Evolutionary conservation across 2,329 filamentous ascomycete species (phyloP).

Genomic region (Talaromyces atroroseus): DNA sequence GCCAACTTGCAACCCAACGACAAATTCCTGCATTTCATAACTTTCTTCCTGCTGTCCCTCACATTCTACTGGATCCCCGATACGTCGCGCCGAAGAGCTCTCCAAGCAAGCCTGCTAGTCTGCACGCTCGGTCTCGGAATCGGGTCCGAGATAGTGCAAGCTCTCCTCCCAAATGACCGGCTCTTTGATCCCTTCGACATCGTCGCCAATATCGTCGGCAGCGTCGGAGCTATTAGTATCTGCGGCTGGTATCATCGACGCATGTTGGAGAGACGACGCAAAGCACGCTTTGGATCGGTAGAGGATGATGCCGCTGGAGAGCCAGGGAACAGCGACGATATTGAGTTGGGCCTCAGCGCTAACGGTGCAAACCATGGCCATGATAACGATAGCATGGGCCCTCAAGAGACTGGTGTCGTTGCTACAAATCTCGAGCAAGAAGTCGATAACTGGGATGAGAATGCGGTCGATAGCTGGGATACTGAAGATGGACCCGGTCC

Average conservation of each 20-base stretch:
- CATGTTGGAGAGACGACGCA: conserved; percentile 83
- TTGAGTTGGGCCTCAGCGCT: conserved; percentile 65
- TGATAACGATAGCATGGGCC: conserved; percentile 29
- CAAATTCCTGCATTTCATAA: conserved; percentile 79
- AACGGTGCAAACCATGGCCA: conserved; percentile 29
- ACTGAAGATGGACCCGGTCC: conserved; percentile 46
- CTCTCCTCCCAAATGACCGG: conserved; percentile 65
- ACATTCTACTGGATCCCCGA: conserved; percentile 97
- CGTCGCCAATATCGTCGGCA: conserved; percentile 78
- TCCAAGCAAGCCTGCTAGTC: conserved; percentile 75
- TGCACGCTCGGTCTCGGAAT: conserved; percentile 61
- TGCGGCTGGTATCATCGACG: conserved; percentile 92
- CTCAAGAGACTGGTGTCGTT: conserved; percentile 61
- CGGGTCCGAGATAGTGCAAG: conserved; percentile 54
- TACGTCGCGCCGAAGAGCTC: conserved; percentile 74
- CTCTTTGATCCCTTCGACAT: conserved; percentile 78
- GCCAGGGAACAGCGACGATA: conserved; percentile 44
- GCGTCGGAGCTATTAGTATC: conserved; percentile 62
- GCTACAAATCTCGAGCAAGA: conserved; percentile 64
- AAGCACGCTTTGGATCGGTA: conserved; percentile 67
- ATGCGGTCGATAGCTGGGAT: conserved; percentile 63
- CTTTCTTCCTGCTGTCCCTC: conserved; percentile 81
- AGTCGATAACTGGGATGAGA: conserved; percentile 92
- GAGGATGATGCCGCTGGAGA: conserved; percentile 45
- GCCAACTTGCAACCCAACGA: conserved; percentile 65